Evolutionary conservation across 2,329 filamentous ascomycete genomes (phyloP), one percentile per base, ranked within the genome.

Genomic region (Kalmusia sp.): DNA sequence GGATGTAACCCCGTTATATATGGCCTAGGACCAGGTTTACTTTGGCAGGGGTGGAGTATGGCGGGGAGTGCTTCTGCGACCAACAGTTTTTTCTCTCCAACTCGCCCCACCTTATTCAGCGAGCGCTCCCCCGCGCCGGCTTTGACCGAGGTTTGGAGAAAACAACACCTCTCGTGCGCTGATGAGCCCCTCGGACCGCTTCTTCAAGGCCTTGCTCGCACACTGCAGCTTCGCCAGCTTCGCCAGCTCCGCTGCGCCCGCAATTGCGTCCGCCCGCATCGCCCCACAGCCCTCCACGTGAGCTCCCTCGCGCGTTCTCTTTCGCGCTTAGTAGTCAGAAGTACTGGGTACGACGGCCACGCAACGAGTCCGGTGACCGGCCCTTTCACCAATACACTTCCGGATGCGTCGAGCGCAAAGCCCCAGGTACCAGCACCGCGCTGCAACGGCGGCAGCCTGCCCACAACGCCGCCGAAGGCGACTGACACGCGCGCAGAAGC

Each of bases 11-110:
- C 82, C 11, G 81, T 85, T 67, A 80, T 61, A 1, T 50, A 53
- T 30, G 63, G 64, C 5, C 65, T 61, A 14, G 58, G 55, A 7
- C 60, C 22, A 79, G 78, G 4, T 80, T 78, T 53, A 65, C 74
- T 3, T 85, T 84, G 61, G 83, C 83, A n/a, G 85, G 84, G 41
- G 76, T 83, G 0, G 83, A 87, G 61, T 84, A 82, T 61, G 75
- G 72, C 22, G 72, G 74, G 12, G 81, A 87, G 43, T 88, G 85
- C 72, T 87, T 78, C 73, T 85, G 81, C 55, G 78, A 34, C n/a
- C 31, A 37, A 4, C 34, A 9, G n/a, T 14, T 17, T 37, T 15
- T 15, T 37, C 14, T 7, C 6, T 15, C 31, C 6, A 35, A n/a
- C 27, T 12, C 17, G 35, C 35, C 35, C 35, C 35, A 38, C 35